Base-by-base conservation (phyloP, 768 basidiomycete species). In the Tylopilus plumbeoviolaceoides region DNA sequence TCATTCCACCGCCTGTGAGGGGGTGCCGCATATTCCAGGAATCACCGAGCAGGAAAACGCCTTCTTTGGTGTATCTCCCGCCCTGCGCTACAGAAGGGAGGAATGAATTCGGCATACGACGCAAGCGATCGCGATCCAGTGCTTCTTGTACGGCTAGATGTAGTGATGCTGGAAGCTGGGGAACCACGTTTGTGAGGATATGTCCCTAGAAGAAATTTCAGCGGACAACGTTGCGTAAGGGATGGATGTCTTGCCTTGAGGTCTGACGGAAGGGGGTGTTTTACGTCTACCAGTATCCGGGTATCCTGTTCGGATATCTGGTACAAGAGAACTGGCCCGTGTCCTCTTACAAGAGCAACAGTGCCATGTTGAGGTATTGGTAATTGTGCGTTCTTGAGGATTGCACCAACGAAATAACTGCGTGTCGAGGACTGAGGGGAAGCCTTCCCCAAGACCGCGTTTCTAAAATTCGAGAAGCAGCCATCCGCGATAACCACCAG, bases 1-100 rank as follows among this genome's bases (percentile, higher is more conserved):
- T 95, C 97, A 99, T 99, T 6, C 97, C 97, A 11, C 94, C 93
- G 6, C 97, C 97, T 0, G 97, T 99, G 20, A 99, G 78, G 2
- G 97, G 97, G 69, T 99, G 97, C 0, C 97, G 89, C 95, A 98
- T 98, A 67, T 98, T 99, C 88, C 92, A 95, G 2, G 95, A 85
- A 66, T 98, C 97, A 2, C 97, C 97, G 31, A 97, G 75, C 56
- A 98, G 82, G 53, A 99, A 73, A 10, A 83, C 83, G 23, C 91
- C 91, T 45, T 84, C 78, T 57, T 82, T 87, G 7, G 66, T 71
- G 51, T 60, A 69, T 57, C 56, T 60, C 17, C 72, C 71, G 10
- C 75, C 73, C 64, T 95, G 95, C 54, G 83, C 74, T 3, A 85
- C 75, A 1, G 94, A 73, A 0, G 97, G 91, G 2, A 99, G 78